A percentile compares a stretch with the other conserved stretches of the same genome.
phyloP scores from a whole-genome alignment of 2,329 filamentous ascomycete genomes.

The Exophiala dermatitidis region DNA sequence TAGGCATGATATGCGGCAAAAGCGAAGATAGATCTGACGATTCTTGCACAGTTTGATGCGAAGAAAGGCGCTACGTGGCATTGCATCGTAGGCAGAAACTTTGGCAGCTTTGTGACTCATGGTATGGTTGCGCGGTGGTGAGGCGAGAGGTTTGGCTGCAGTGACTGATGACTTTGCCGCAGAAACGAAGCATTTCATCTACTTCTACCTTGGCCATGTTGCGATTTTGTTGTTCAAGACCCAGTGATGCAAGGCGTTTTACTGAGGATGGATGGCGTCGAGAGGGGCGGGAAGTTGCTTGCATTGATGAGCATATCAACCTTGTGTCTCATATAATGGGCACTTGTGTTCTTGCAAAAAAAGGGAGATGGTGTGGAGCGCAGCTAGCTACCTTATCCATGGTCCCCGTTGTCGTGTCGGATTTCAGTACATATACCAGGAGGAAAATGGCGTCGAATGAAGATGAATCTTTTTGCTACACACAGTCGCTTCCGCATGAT shows the following conservation, averaged over 20 bases:
- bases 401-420: background rate
- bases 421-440: background rate
- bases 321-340: background rate
- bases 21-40: slow-evolving; percentile 8
- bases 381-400: background rate
- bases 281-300: background rate
- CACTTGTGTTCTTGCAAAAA: no score
- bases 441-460: background rate
- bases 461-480: background rate
- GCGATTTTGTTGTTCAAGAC: slow-evolving; percentile 99
- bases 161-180: slow-evolving; percentile 18
- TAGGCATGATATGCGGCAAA: background rate
- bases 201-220: slow-evolving; percentile 98
- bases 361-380: background rate
- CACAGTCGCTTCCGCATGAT: background rate
- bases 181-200: slow-evolving; percentile 99
- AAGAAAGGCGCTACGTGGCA: slow-evolving; percentile 98
- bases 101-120: slow-evolving; percentile 97
- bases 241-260: slow-evolving; percentile 49
- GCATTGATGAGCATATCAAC: background rate
- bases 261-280: background rate
- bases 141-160: slow-evolving; percentile 25
- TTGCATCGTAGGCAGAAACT: slow-evolving; percentile 97
- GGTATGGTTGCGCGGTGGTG: slow-evolving; percentile 47
- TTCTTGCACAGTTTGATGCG: slow-evolving; percentile 70